Evolutionary conservation across 192 early-diverging fungal genomes (phyloP), one percentile per base, ranked within the genome.

Genomic region (Rhizoclosmatium globosum): DNA sequence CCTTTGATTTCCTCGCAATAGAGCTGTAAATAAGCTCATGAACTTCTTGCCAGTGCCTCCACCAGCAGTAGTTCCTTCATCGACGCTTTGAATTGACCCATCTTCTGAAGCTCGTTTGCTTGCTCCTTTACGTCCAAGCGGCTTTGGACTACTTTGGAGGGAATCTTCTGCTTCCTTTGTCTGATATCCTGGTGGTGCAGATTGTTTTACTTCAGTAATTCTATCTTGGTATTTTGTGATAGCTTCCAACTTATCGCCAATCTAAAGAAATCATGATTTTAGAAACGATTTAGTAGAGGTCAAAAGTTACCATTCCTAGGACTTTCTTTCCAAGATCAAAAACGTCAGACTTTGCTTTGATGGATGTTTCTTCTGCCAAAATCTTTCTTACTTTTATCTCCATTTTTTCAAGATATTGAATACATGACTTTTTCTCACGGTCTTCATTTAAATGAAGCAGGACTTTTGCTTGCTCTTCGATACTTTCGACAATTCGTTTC

Each of bases 21-120:
- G 68, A 2, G 92, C 94, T 45, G 88, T 85, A 83, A 95, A 94
- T 53, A 95, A 77, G 2, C 93, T 94, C 19, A 95, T 91, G 43
- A 93, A 87, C 65, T 90, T 89, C 9, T 71, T 81, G 3, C 84
- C 81, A 7, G 38, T 41, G 41, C 59, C 71, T 23, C 69, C 42
- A 4, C 69, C 69, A 4, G 47, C 41, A 1, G 15, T 42, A 56
- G 19, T 48, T 56, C 38, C 69, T 13, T 7, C 48, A 7, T 1
- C 47, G 53, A 19, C 7, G 31, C 15, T 44, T 45, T 53, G 56
- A 38, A 60, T 59, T 7, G 38, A 2, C 9, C 46, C 53, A 57
- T 69, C 50, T 7, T 56, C 64, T 1, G 53, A 23, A 13, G 13
- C 44, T 39, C 66, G 23, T 59, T 60, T 57, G n/a, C 39, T 13